These are phyloP conservation scores for Ploettnerulaceae sp. DNA, from an alignment of 2,329 filamentous ascomycete species.

Conservation along the genomic window DNA sequence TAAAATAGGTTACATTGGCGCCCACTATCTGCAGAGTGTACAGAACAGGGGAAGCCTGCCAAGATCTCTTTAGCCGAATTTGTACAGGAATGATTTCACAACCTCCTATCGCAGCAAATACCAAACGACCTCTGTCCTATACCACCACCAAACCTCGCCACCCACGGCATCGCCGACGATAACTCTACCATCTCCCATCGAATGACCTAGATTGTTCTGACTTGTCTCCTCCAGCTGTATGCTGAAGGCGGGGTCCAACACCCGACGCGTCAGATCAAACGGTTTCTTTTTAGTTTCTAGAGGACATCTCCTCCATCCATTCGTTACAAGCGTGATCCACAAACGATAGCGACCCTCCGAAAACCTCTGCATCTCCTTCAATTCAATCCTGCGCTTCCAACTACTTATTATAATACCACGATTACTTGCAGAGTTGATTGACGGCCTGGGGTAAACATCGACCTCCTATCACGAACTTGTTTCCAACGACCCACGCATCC, in stretches of 20 bases:
- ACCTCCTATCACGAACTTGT: conserved; percentile 28
- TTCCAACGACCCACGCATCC: conserved; percentile 18
- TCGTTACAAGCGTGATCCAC: conserved; percentile 28
- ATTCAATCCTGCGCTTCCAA: conserved; percentile 26
- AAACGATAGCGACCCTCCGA: conserved; percentile 22
- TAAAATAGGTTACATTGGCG: not conserved
- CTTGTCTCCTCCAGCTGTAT: conserved; percentile 22
- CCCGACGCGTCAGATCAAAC: conserved; percentile 30
- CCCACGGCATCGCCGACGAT: conserved; percentile 18
- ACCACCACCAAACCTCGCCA: conserved; percentile 13
- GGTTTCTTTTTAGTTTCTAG: conserved; percentile 24
- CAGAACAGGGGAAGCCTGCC: conserved; percentile 10
- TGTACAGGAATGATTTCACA: conserved; percentile 1
- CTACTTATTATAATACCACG: conserved; percentile 28
- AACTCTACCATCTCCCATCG: conserved; percentile 18
- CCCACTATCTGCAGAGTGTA: not conserved
- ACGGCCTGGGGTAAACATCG: conserved; percentile 16
- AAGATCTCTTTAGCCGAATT: conserved; percentile 15
- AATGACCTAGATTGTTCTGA: conserved; percentile 21
- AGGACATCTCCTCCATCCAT: conserved; percentile 33
- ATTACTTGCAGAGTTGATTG: conserved; percentile 10
- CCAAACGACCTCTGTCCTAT: conserved; percentile 19
- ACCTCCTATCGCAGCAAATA: conserved; percentile 19
- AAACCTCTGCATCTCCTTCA: conserved; percentile 15
- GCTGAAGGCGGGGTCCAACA: conserved; percentile 18